These are phyloP conservation scores for Silene coronaria DNA, from an alignment of 179 eudicot species.

Conservation along the genomic window DNA sequence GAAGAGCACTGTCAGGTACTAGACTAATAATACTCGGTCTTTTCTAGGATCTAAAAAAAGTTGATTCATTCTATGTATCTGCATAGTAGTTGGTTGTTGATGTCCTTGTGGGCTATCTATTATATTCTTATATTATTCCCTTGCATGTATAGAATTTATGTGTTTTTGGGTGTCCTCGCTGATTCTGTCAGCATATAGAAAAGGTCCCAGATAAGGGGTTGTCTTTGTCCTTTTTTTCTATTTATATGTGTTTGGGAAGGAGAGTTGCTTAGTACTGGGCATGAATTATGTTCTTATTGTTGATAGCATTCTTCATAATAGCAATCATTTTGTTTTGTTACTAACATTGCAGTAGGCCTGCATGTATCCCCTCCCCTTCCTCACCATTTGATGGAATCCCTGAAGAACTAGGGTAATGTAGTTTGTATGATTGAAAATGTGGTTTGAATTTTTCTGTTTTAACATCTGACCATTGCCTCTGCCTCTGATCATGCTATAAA, in stretches of 20 bases:
- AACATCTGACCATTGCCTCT: background rate
- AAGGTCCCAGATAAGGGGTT: background rate
- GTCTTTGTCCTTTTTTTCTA: background rate
- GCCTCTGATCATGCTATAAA: background rate
- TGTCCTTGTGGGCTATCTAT: background rate
- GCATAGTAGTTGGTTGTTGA: background rate
- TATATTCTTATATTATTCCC: background rate
- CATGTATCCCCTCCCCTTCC: background rate
- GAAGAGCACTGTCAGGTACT: slow-evolving; percentile 96
- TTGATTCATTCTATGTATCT: background rate
- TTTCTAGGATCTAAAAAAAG: background rate
- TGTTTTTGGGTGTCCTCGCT: background rate
- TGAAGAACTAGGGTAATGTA: background rate
- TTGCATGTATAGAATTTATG: background rate
- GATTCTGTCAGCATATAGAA: background rate
- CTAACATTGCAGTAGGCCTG: background rate
- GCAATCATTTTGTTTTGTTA: background rate
- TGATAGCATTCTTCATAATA: background rate
- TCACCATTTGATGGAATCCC: background rate
- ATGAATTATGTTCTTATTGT: background rate
- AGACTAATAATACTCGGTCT: background rate
- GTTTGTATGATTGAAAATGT: background rate
- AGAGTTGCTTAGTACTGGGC: background rate
- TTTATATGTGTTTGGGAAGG: background rate
- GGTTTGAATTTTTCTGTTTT: background rate